Base-by-base conservation (phyloP, 1,139 yeast species). In the Williopsis jadinii region DNA sequence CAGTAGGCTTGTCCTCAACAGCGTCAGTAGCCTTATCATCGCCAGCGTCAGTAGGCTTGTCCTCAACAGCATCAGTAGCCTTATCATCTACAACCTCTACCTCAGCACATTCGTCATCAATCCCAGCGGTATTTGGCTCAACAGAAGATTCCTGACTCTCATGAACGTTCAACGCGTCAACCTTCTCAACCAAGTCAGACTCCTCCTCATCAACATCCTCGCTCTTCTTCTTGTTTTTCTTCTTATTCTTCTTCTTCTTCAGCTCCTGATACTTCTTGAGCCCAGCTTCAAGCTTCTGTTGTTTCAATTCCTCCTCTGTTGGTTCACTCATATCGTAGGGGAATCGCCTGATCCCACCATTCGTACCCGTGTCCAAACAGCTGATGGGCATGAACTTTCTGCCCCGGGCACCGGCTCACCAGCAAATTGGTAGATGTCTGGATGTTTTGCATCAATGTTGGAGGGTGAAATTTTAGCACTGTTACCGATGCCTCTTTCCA, bases 201-300 rank as follows among this genome's bases (percentile, higher is more conserved):
- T 30, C 39, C 14, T 34, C 34, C 12, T 37, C 43, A 13, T 43
- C 46, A 3, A 37, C 48, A 10, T 37, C 39, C 11, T 35, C 38
- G 49, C 53, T 28, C 49, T 55, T 56, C 51, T 52, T 62, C 52
- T 60, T 58, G 59, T 64, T 66, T 50, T 59, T 58, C 64, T 68
- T 67, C 60, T 73, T 74, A 58, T 74, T 74, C 59, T 60, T 63
- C 55, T 75, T 73, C 65, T 74, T 76, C 67, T 80, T 79, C 66
- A 78, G 62, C 49, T 77, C 81, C 47, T 78, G 84, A 51, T 71
- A 76, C 66, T 75, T 72, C 63, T 77, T 77, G 53, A 78, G 70
- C 11, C 86, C 86, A 2, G 78, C 78, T 46, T 78, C 84, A 39
- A 80, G 64, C 58, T 77, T 70, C 53, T 76, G 81, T 44, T 75